Evolutionary conservation across 2,329 filamentous ascomycete species (phyloP).

Genomic region (Colletotrichum siamense): DNA sequence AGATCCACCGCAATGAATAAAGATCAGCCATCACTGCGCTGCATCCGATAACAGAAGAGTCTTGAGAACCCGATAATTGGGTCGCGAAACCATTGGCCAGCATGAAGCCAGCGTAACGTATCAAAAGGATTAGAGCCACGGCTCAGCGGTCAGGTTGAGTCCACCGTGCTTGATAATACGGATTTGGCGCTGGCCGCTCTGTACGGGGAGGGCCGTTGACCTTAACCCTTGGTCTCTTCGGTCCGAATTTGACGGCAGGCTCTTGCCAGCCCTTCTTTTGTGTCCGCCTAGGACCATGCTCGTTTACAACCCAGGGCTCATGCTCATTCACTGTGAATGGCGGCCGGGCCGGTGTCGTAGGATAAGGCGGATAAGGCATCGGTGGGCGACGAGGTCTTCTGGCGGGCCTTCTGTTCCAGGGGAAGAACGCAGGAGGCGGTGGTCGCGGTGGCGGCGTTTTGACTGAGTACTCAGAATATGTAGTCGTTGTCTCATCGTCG

Average conservation of each 20-base stretch:
- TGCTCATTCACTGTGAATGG: not conserved
- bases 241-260: not conserved
- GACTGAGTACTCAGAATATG: not conserved
- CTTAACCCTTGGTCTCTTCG: not conserved
- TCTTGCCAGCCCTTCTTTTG: not conserved
- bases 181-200: not conserved
- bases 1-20: not conserved
- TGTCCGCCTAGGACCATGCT: not conserved
- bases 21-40: not conserved
- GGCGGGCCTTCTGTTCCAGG: not conserved
- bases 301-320: not conserved
- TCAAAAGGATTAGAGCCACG: not conserved
- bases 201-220: not conserved
- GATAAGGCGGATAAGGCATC: not conserved
- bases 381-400: fast-evolving
- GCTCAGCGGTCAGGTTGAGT: not conserved
- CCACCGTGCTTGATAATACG: not conserved
- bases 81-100: fast-evolving
- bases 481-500: not conserved
- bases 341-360: not conserved
- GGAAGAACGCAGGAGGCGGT: not conserved
- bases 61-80: fast-evolving
- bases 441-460: not conserved
- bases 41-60: fast-evolving
- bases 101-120: not conserved